Evolutionary conservation across 2,329 filamentous ascomycete genomes (phyloP), one percentile per base, ranked within the genome.

Genomic region (Xylariales sp.): DNA sequence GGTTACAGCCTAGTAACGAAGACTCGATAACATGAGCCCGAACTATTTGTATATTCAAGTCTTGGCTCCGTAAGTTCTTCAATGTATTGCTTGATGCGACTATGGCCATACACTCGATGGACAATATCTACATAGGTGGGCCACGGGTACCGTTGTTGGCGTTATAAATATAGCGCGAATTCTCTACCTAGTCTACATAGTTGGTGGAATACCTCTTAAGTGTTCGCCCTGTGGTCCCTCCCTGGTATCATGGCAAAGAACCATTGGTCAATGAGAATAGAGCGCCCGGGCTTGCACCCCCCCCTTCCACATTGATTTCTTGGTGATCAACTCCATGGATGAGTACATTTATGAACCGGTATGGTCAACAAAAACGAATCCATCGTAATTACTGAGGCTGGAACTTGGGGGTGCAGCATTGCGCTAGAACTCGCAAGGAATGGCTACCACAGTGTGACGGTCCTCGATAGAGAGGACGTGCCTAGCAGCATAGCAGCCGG

Each of bases 331-430:
- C 9, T 14, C 14, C 28, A 30, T 34, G 2, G 23, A 1, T 8
- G 10, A 48, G 16, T 9, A 16, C 16, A 49, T n/a, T 28, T 0
- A n/a, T 28, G 30, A 34, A 55, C 39, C 36, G 48, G 3, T 1
- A 69, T 60, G 66, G 69, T 52, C 6, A 28, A 63, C 8, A 71
- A 70, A 41, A 54, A 56, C n/a, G 58, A 68, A 12, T 68, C 66
- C 3, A 65, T 73, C 41, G 53, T 74, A 9, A 65, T 75, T 6
- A 67, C 75, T 14, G 74, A 74, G 4, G 74, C 61, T 1, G 74
- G 74, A 12, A 75, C 73, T 16, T 75, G 73, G 73, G 74, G 74
- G 2, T 72, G 69, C 16, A 60, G 70, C 12, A 76, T 74, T 6
- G 73, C 72, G 2, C 68, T 75, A n/a, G 70, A 74, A 23, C 57